Conservation (phyloP, 2,329 filamentous ascomycete species). For the Lomentospora prolificans region DNA sequence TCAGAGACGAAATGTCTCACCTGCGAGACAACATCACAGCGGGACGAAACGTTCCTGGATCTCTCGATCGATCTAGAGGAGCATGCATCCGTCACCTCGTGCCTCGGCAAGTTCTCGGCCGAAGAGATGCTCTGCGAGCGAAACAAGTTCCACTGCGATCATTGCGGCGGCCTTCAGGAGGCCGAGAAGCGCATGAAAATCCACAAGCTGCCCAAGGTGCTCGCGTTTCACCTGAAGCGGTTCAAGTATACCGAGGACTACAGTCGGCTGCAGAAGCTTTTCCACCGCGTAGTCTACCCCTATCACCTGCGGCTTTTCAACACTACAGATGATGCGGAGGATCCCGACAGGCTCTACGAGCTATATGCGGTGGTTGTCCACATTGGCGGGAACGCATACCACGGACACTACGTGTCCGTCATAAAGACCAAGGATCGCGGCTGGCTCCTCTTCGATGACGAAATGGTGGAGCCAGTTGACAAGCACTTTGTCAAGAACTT, state of each 20-base stretch:
- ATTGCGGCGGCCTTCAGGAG: slow-evolving; percentile 91
- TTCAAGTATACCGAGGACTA: slow-evolving; percentile 98
- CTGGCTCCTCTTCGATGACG: slow-evolving; percentile 95
- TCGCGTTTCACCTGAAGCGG: slow-evolving; percentile 87
- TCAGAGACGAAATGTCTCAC: slow-evolving; percentile 96
- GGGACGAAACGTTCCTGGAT: slow-evolving; percentile 93
- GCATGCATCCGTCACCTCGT: slow-evolving; percentile 92
- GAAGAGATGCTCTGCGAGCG: slow-evolving; percentile 98
- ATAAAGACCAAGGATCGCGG: slow-evolving; percentile 95
- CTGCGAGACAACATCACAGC: slow-evolving; percentile 88
- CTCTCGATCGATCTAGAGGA: slow-evolving; percentile 92
- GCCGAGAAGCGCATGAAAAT: slow-evolving; percentile 99
- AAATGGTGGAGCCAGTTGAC: slow-evolving; percentile 96
- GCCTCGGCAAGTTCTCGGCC: slow-evolving; percentile 88
- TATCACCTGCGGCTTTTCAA: slow-evolving; percentile 96
- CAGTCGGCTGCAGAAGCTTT: slow-evolving; percentile 87
- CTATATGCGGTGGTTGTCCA: slow-evolving; percentile 95
- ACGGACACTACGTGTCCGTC: slow-evolving; percentile 95
- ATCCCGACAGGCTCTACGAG: slow-evolving; percentile 90
- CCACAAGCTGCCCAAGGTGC: slow-evolving; percentile 81
- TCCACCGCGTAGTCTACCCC: slow-evolving; percentile 92
- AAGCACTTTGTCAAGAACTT: slow-evolving; percentile 95
- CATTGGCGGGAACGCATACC: slow-evolving; percentile 92
- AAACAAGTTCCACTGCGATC: slow-evolving; percentile 98
- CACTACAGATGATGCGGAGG: slow-evolving; percentile 88